Conservation (phyloP, 805 yeast species). For the Ogataea trehalophila region DNA sequence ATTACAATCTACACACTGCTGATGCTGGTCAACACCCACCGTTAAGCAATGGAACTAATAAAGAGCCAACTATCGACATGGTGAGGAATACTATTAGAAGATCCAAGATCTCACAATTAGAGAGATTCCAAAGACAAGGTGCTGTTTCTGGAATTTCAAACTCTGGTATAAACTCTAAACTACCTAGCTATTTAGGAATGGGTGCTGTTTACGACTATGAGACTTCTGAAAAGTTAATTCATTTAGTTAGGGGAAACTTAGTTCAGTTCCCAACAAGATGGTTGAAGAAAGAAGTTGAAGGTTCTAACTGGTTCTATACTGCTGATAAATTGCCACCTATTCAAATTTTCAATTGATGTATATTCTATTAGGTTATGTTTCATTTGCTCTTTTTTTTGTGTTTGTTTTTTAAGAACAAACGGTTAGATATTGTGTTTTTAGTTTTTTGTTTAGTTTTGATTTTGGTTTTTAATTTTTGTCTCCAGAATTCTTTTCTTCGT, state of each 20-base stretch:
- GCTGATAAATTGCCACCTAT: conserved; percentile 93
- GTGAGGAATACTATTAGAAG: conserved; percentile 19
- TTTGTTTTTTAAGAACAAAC: neutral
- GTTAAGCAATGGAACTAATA: neutral
- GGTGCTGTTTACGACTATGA: conserved; percentile 47
- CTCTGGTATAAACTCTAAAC: conserved; percentile 2
- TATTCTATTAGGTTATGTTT: neutral
- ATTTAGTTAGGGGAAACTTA: conserved; percentile 76
- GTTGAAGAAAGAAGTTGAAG: conserved; percentile 80
- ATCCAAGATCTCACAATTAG: conserved; percentile 26
- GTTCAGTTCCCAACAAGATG: conserved; percentile 92
- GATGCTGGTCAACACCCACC: neutral
- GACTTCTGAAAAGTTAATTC: conserved; percentile 69
- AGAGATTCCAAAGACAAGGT: conserved; percentile 20
- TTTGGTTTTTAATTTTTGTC: too few relatives aligned
- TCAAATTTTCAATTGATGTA: conserved; percentile 72
- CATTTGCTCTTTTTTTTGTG: neutral
- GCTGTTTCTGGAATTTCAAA: conserved; percentile 6
- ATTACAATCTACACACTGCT: neutral
- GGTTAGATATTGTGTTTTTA: too few relatives aligned
- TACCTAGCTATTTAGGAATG: conserved; percentile 10
- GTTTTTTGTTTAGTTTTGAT: too few relatives aligned
- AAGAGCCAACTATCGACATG: conserved; percentile 6
- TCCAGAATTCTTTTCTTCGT: too few relatives aligned
- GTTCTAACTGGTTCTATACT: conserved; percentile 92